Percentiles rank a stretch among this genome's conserved stretches.
phyloP scores from a whole-genome alignment of 2,329 filamentous ascomycete genomes.

The Aspergillus clavatus region DNA sequence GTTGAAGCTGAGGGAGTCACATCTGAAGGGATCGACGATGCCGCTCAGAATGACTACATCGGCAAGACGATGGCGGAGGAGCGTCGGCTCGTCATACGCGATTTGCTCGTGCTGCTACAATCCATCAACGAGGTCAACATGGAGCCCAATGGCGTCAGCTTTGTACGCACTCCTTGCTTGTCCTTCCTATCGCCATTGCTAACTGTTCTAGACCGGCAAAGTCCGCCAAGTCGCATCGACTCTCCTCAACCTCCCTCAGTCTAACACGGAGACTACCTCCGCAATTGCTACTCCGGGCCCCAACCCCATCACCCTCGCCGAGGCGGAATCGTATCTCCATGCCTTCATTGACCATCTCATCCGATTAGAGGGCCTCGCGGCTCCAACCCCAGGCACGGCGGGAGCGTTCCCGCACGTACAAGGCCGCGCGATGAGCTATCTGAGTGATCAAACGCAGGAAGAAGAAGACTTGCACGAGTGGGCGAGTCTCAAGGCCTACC shows the following conservation, averaged over 20 bases:
- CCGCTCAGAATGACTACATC: constrained; percentile 46
- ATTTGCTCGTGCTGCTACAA: constrained; percentile 68
- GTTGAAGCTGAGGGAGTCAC: constrained; percentile 20
- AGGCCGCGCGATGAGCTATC: constrained; percentile 33
- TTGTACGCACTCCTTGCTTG: constrained; percentile 56
- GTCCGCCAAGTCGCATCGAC: constrained; percentile 80
- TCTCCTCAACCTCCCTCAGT: constrained; percentile 59
- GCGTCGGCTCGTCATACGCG: constrained; percentile 74
- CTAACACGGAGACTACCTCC: constrained; percentile 20
- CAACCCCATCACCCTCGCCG: constrained; percentile 34
- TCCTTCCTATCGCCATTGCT: not conserved
- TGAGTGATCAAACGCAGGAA: constrained; percentile 55
- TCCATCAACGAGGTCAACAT: constrained; percentile 80
- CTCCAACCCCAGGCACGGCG: constrained; percentile 20
- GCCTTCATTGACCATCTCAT: constrained; percentile 70
- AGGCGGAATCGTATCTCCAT: constrained; percentile 66
- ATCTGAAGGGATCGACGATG: constrained; percentile 26
- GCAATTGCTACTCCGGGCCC: constrained; percentile 36
- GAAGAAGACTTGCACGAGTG: constrained; percentile 72
- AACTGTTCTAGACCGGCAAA: constrained; percentile 61
- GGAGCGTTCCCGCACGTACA: constrained; percentile 28
- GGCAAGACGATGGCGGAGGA: constrained; percentile 66
- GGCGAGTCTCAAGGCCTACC: constrained; percentile 74
- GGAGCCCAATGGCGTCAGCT: constrained; percentile 64
- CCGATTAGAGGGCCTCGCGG: constrained; percentile 61